Percentiles rank a stretch among this genome's conserved stretches.
phyloP scores from a whole-genome alignment of 2,329 filamentous ascomycete species.

The Fusarium duplospermum region DNA sequence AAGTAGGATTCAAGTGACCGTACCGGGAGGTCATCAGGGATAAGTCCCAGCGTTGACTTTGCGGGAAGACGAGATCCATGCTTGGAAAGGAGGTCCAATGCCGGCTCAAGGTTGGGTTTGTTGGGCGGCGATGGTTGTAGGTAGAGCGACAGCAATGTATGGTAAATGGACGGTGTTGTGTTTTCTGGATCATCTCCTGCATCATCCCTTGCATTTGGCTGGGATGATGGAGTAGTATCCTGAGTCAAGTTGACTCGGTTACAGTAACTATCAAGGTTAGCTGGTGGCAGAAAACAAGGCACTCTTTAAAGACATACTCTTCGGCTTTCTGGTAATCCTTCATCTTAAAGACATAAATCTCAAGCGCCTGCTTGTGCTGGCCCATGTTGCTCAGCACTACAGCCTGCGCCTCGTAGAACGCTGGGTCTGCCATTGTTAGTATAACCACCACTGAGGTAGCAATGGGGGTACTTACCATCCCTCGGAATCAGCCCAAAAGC shows the following conservation, averaged over 20 bases:
- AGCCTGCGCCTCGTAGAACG: conserved; percentile 90
- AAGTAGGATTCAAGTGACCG: conserved; percentile 90
- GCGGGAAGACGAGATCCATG: conserved; percentile 94
- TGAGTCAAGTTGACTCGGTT: conserved; percentile 81
- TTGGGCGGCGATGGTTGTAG: conserved; percentile 82
- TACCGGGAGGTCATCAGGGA: conserved; percentile 84
- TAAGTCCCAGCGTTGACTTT: conserved; percentile 84
- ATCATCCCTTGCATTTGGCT: conserved; percentile 49
- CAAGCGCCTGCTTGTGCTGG: conserved; percentile 93
- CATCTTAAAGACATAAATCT: conserved; percentile 97
- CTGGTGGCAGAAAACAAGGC: neutral
- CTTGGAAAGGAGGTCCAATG: conserved; percentile 87
- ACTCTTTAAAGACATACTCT: conserved; percentile 70
- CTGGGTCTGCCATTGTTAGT: conserved; percentile 69
- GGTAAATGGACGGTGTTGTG: conserved; percentile 83
- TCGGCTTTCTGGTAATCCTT: conserved; percentile 89
- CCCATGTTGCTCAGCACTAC: conserved; percentile 95
- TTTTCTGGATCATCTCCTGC: conserved; percentile 57
- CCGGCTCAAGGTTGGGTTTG: conserved; percentile 78
- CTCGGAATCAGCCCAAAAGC: conserved; percentile 82
- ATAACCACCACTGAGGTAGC: neutral
- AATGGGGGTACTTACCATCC: conserved; percentile 71
- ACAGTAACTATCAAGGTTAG: conserved; percentile 74
- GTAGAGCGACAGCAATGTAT: conserved; percentile 90
- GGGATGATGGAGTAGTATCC: conserved; percentile 55